Percentiles rank a stretch among this genome's conserved stretches.
phyloP scores from a whole-genome alignment of 2,329 filamentous ascomycete genomes.

The Thielaviopsis populi region DNA sequence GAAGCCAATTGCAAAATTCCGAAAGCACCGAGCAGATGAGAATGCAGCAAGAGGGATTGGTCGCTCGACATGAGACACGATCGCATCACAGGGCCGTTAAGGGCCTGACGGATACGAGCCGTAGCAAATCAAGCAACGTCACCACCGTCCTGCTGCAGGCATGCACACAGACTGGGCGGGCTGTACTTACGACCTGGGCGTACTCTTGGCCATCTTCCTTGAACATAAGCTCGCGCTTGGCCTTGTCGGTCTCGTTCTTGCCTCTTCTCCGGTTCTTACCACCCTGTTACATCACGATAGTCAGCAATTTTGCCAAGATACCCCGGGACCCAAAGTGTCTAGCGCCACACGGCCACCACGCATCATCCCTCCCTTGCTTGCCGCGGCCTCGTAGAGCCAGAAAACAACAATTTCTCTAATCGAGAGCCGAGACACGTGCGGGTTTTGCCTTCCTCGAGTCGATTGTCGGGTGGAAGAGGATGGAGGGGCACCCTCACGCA shows the following conservation, averaged over 20 bases:
- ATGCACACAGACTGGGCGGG: not conserved
- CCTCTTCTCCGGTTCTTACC: constrained; percentile 97
- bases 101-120: not conserved
- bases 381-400: not conserved
- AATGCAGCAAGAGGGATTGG: not conserved
- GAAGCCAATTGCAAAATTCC: not conserved
- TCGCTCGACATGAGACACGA: not conserved
- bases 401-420: not conserved
- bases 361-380: not conserved
- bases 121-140: not conserved
- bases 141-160: not conserved
- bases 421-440: not conserved
- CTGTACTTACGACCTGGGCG: constrained; percentile 21
- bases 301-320: not conserved
- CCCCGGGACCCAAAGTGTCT: not conserved
- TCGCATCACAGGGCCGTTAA: not conserved
- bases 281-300: constrained; percentile 43
- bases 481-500: not conserved
- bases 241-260: constrained; percentile 98
- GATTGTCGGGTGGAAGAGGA: not conserved
- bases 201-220: constrained; percentile 86
- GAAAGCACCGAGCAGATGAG: too few species aligned
- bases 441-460: not conserved
- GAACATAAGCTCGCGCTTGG: constrained; percentile 97
- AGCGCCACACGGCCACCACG: not conserved